A percentile compares a stretch with the other conserved stretches of the same genome.
Conservation (phyloP, 345 rosid genomes). For the Lepidium sativum region DNA sequence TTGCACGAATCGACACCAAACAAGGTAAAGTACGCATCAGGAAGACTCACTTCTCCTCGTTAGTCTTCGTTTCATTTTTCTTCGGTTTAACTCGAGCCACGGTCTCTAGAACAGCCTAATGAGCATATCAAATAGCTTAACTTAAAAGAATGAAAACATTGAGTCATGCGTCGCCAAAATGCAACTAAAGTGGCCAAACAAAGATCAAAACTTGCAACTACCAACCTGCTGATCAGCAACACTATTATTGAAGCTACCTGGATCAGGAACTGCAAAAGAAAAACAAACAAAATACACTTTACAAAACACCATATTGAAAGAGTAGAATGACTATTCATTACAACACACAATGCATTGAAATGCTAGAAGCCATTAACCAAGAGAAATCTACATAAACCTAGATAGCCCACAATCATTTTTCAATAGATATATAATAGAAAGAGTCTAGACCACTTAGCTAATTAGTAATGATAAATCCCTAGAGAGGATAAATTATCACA, state of each 20-base stretch:
- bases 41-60: constrained; percentile 71
- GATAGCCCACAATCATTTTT: not conserved
- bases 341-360: not conserved
- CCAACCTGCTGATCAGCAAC: constrained; percentile 79
- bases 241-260: constrained; percentile 82
- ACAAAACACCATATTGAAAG: not conserved
- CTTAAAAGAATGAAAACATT: not conserved
- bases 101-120: constrained; percentile 88
- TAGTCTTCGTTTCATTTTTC: constrained; percentile 76
- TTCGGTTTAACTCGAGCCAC: constrained; percentile 77
- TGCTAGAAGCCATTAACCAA: not conserved
- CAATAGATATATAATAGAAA: not conserved
- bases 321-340: not conserved
- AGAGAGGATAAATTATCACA: constrained; percentile 1
- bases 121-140: constrained; percentile 6
- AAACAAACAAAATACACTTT: not conserved
- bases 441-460: not conserved
- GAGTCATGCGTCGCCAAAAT: not conserved
- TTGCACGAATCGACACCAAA: not conserved
- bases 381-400: constrained; percentile 16
- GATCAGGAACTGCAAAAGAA: constrained; percentile 56
- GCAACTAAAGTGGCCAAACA: not conserved
- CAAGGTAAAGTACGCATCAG: not conserved
- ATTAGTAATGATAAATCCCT: not conserved
- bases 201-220: not conserved